Percentiles rank a stretch among this genome's conserved stretches.
Evolutionary conservation across 495 filamentous ascomycete species (phyloP).

Genomic region (Penicillium robsamsonii): DNA sequence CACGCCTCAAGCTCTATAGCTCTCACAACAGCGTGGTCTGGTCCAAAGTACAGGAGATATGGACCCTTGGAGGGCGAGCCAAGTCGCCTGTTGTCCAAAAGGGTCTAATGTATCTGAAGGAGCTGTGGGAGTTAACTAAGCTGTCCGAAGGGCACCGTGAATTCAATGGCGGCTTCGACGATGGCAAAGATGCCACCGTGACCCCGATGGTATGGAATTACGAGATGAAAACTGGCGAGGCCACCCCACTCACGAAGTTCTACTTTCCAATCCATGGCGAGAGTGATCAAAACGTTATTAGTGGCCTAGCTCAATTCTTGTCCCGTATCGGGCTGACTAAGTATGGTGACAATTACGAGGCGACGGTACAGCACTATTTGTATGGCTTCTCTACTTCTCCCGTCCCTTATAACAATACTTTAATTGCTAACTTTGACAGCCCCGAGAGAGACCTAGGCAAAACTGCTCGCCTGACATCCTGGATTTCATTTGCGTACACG

Average conservation of each 20-base stretch:
- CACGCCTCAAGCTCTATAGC: conserved; percentile 22
- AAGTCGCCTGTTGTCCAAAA: not conserved
- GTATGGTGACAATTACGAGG: conserved; percentile 3
- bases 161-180: conserved; percentile 12
- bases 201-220: conserved; percentile 18
- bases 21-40: conserved; percentile 10
- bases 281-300: conserved; percentile 6
- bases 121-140: conserved; percentile 9
- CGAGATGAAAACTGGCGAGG: conserved; percentile 8
- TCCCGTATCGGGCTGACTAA: not conserved
- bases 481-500: conserved; percentile 23
- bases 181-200: conserved; percentile 1
- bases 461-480: conserved; percentile 11
- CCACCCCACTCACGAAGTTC: conserved; percentile 11
- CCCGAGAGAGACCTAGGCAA: conserved; percentile 8
- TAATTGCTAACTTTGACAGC: too few relatives aligned
- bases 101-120: conserved; percentile 10
- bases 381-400: too few relatives aligned
- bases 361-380: conserved; percentile 2
- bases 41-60: conserved; percentile 17
- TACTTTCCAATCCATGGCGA: conserved; percentile 19
- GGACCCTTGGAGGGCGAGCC: conserved; percentile 18
- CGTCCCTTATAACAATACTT: too few relatives aligned
- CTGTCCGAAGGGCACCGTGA: not conserved
- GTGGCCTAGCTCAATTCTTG: conserved; percentile 10